A percentile compares a stretch with the other conserved stretches of the same genome.
These are phyloP conservation scores for Epichloe sibirici DNA, from an alignment of 2,329 filamentous ascomycete genomes.

Conservation along the genomic window DNA sequence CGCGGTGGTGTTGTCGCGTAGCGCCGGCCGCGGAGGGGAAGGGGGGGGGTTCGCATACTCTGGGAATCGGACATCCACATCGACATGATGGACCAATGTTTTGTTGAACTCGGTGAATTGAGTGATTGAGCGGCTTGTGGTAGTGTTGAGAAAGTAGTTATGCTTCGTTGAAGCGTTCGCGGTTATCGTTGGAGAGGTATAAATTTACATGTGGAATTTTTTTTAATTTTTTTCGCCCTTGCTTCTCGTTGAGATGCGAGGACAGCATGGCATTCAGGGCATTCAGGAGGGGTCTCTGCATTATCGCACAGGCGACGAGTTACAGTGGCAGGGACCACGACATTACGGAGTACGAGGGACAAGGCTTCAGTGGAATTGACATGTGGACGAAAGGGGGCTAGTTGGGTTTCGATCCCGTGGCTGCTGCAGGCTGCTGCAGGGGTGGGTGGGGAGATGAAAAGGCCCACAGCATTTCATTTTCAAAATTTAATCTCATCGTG, in stretches of 20 bases:
- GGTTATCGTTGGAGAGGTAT: no score
- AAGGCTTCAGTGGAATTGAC: background rate
- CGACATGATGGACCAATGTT: conserved; percentile 33
- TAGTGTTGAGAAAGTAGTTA: background rate
- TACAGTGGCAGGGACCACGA: background rate
- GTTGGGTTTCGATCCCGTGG: background rate
- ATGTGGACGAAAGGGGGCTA: background rate
- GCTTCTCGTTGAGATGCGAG: conserved; percentile 2
- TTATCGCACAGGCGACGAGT: conserved; percentile 1
- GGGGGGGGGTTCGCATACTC: conserved; percentile 47
- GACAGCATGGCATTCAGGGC: conserved; percentile 5
- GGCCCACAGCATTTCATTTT: background rate
- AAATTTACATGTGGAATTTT: no score
- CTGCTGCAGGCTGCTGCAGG: background rate
- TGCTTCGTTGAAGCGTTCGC: no score
- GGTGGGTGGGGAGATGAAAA: background rate
- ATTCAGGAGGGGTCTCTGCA: conserved; percentile 3
- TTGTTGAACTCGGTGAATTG: background rate
- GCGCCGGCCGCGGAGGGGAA: background rate
- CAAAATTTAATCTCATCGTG: background rate
- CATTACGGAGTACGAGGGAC: background rate
- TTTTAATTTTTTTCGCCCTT: background rate
- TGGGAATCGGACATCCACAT: conserved; percentile 97
- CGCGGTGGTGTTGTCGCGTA: background rate
- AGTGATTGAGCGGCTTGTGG: background rate